A percentile compares a stretch with the other conserved stretches of the same genome.
These are phyloP conservation scores for Canariomyces notabilis DNA, from an alignment of 2,329 filamentous ascomycete species.

Conservation along the genomic window DNA sequence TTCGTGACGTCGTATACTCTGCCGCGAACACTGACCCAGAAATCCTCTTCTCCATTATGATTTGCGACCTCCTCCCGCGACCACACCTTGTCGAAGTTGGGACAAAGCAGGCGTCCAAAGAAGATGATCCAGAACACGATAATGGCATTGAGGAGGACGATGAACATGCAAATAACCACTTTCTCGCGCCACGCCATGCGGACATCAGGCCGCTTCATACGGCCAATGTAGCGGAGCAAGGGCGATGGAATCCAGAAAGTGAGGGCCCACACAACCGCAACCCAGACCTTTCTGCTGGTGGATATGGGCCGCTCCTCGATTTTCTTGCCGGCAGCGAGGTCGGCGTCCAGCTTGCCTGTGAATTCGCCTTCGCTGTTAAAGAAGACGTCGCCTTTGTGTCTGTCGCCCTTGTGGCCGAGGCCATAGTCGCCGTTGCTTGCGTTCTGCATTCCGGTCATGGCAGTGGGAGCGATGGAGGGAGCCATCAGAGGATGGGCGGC, in stretches of 20 bases:
- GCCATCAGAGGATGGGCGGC: constrained; percentile 37
- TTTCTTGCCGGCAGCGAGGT: constrained; percentile 70
- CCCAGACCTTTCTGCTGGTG: constrained; percentile 67
- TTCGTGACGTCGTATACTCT: constrained; percentile 88
- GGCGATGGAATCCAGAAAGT: constrained; percentile 96
- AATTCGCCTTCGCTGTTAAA: constrained; percentile 68
- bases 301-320: constrained; percentile 66
- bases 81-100: constrained; percentile 90
- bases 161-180: constrained; percentile 73
- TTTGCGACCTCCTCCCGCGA: constrained; percentile 60
- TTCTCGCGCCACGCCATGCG: constrained; percentile 98
- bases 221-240: constrained; percentile 70
- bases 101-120: constrained; percentile 81
- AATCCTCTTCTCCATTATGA: constrained; percentile 71
- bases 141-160: constrained; percentile 71
- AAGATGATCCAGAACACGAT: constrained; percentile 90
- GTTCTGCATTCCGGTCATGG: constrained; percentile 47
- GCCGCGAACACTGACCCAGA: constrained; percentile 81
- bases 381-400: constrained; percentile 65
- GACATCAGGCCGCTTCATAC: constrained; percentile 96
- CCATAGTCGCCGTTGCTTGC: constrained; percentile 74
- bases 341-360: constrained; percentile 66
- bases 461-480: constrained; percentile 55
- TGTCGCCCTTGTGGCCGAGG: constrained; percentile 79
- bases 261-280: constrained; percentile 73